Evolutionary conservation across 768 basidiomycete genomes (phyloP).

Genomic region (Naganishia friedmannii): DNA sequence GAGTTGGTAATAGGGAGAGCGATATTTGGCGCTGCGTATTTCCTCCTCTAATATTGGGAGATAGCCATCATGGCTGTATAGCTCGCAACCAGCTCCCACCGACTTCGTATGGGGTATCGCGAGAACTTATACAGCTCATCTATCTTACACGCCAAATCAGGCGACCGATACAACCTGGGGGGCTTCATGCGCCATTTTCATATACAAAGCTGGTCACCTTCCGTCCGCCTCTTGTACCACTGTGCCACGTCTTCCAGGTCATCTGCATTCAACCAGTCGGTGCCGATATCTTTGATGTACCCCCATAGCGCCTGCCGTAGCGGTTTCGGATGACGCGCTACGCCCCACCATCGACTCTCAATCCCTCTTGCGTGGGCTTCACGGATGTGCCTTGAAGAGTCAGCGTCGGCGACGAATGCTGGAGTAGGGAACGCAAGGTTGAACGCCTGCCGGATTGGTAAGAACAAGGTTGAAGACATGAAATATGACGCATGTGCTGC

Average conservation of each 20-base stretch:
- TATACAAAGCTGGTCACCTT: slow-evolving; percentile 1
- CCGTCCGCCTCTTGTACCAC: slow-evolving; percentile 12
- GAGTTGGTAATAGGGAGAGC: neutral
- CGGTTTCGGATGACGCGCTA: slow-evolving; percentile 13
- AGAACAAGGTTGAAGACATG: neutral
- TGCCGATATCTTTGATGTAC: slow-evolving; percentile 19
- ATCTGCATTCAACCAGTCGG: slow-evolving; percentile 30
- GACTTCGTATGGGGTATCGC: neutral
- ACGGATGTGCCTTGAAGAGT: slow-evolving; percentile 4
- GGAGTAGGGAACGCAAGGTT: slow-evolving; percentile 10
- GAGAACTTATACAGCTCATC: neutral
- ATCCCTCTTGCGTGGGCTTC: slow-evolving; percentile 26
- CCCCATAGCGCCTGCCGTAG: slow-evolving; percentile 23
- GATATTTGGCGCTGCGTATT: too few species aligned
- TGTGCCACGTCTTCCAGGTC: slow-evolving; percentile 22
- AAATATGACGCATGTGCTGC: slow-evolving; percentile 10
- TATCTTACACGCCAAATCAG: neutral
- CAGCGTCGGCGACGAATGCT: slow-evolving; percentile 3
- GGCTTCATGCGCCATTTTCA: neutral
- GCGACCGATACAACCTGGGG: neutral
- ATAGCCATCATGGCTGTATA: too few species aligned
- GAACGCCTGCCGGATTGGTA: slow-evolving; percentile 6
- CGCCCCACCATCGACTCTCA: slow-evolving; percentile 28
- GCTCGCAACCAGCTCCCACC: too few species aligned
- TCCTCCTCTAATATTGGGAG: too few species aligned